phyloP scores from a whole-genome alignment of 2,329 filamentous ascomycete genomes.

The Aspergillus hiratsukae region DNA sequence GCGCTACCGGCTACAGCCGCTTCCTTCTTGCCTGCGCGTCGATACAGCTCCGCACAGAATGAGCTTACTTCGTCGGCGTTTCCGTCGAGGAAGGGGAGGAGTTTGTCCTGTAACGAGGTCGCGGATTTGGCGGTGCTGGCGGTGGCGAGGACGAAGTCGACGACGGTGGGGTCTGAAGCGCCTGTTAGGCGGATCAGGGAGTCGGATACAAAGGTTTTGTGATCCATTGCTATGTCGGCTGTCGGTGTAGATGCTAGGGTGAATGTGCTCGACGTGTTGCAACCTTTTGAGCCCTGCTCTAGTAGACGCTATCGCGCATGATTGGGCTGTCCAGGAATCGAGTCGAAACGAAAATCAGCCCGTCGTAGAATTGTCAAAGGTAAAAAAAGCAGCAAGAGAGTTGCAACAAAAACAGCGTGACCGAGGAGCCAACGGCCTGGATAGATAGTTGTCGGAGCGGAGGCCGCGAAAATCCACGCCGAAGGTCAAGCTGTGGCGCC shows the following conservation, averaged over 20 bases:
- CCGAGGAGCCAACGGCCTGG: background rate
- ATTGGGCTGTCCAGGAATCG: background rate
- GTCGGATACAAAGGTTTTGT: constrained; percentile 45
- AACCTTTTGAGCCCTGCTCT: constrained; percentile 25
- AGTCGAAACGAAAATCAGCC: background rate
- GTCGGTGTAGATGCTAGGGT: background rate
- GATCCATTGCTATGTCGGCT: constrained; percentile 30
- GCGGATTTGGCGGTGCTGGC: constrained; percentile 48
- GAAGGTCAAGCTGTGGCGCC: constrained; percentile 4
- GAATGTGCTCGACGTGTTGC: background rate
- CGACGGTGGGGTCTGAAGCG: constrained; percentile 51
- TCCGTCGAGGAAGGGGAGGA: constrained; percentile 51
- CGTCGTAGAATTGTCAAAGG: background rate
- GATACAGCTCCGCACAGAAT: constrained; percentile 48
- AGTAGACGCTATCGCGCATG: background rate
- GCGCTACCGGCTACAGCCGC: constrained; percentile 8
- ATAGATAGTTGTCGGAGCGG: background rate
- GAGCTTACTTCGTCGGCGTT: constrained; percentile 40
- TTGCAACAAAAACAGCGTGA: background rate
- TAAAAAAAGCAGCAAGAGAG: background rate
- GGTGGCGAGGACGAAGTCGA: constrained; percentile 55
- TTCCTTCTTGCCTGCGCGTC: constrained; percentile 21
- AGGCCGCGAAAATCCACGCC: constrained; percentile 7
- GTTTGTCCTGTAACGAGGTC: constrained; percentile 46
- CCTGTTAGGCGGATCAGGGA: constrained; percentile 51